Evolutionary conservation across 1,139 yeast genomes (phyloP), one percentile per base, ranked within the genome.

Genomic region (Geotrichum aggregatum): DNA sequence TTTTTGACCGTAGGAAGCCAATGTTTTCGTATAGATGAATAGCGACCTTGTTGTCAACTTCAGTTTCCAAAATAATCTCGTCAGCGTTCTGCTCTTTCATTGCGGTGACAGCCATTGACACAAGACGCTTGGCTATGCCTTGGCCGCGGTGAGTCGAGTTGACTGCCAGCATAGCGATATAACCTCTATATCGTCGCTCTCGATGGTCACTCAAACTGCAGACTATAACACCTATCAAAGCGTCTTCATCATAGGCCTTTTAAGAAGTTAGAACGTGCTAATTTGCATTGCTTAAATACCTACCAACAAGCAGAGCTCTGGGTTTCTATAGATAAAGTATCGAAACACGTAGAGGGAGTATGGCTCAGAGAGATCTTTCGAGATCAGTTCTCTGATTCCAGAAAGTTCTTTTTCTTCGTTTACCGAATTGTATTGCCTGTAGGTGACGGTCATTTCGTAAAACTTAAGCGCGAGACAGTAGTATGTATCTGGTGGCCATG

Each of bases 81-180:
- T 92, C 98, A 36, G 91, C 88, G 1, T 77, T 70, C 58, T 73
- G 67, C 3, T 71, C 67, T 11, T 76, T 75, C 89, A 92, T 86
- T 47, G 77, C 76, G n/a, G 77, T 77, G 3, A 92, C 77, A 5
- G 87, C 80, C 57, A 74, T 65, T 50, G 75, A 73, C 30, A 91
- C 91, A 53, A 92, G 74, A 52, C 72, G 71, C 59, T 83, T 83
- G 3, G 97, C 96, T 46, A 91, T 84, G 1, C 96, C 96, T 46
- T 71, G 73, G 8, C 95, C 91, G 50, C 98, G 73, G 66, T 77
- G 82, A 16, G 70, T 66, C 40, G 82, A 79, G 54, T 83, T 83
- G 26, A 92, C 95, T 0, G 95, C 96, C 52, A 92, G 72, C 98
- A 92, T 92, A 5, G 98, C 98, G 44, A 92, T 91, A 64, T 92